Evolutionary conservation across 2,329 filamentous ascomycete genomes (phyloP), one percentile per base, ranked within the genome.

Genomic region (Albifimbria verrucaria): DNA sequence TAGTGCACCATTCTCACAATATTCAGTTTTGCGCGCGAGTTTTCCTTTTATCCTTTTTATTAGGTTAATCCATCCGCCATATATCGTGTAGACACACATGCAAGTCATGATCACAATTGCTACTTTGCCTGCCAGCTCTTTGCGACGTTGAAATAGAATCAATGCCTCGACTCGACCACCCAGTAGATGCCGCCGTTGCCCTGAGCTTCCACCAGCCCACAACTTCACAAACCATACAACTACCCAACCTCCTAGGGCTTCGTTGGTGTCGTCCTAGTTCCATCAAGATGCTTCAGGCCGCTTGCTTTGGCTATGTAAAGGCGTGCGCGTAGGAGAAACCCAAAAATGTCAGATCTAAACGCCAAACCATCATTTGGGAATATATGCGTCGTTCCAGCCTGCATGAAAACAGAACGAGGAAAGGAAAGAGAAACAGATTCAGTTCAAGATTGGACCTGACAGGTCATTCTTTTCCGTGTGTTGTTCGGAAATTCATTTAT

Each of bases 401-500:
- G 56, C 52, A 18, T 20, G 25, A 20, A 36, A 48, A 44, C 42
- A 21, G 18, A 44, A 44, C 18, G 20, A 44, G 7, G 18, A 24
- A 18, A 32, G 46, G 46, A 26, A 48, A 21, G 26, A 28, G 46
- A 15, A 36, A 39, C 32, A 39, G 32, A 39, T 39, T 39, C 18
- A 15, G 32, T 12, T 15, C 12, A n/a, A 39, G 12, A 39, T 39
- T 39, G 32, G 12, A 15, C 32, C 32, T 15, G 22, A 20, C 22
- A 3, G 24, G n/a, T 48, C 21, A 15, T 39, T 44, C 42, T 44
- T 44, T 44, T 44, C 18, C 25, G 36, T 23, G 43, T 50, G 39
- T 20, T 46, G 18, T 3, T 18, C 46, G 12, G 24, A 15, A 48
- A 32, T 25, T 26, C 7, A 17, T 36, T 48, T 81, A 87, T 74